Base-by-base conservation (phyloP, 2,329 filamentous ascomycete species). In the Cladorrhinum sp. region DNA sequence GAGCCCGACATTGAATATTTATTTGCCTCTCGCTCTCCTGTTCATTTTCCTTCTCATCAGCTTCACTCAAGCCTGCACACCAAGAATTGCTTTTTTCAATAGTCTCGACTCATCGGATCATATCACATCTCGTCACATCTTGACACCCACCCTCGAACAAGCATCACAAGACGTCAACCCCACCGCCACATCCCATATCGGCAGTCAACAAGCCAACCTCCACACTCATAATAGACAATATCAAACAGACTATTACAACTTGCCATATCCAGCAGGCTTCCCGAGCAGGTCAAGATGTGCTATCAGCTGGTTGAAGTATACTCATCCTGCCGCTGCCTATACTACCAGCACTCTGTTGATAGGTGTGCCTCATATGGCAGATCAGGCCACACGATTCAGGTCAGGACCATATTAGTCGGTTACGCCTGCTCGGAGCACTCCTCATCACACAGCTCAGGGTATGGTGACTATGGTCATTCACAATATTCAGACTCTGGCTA, bases 291-390 rank as follows among this genome's bases (percentile, higher is more conserved):
- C 70, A 80, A 66, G 63, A 96, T 96, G 92, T 96, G 92, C 72
- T 93, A 91, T 71, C 90, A 93, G 77, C 77, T 96, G 64, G 80
- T 93, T 69, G 92, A 96, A 75, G 83, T 91, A 61, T 96, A 92
- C 79, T 87, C 92, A 58, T 90, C 89, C 59, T 96, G 92, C 81
- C 85, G 87, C 65, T 96, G 92, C 77, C 82, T 93, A 68, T 96
- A 96, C 80, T 91, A 93, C 79, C 83, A 88, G 71, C 93, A 96
- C 74, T 87, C 90, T 52, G 82, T 96, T 68, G 92, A 96, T 71
- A 89, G 90, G 62, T 96, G 92, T 73, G 80, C 86, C 53, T 81
- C 85, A 36, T 91, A 92, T 72, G 90, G 89, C 62, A 86, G 89
- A 62, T 84, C 85, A 54, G 88, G 88, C 51, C 92, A 96, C 71